Conservation (phyloP, 1,284 basidiomycete genomes). For the Thelephora terrestris region DNA sequence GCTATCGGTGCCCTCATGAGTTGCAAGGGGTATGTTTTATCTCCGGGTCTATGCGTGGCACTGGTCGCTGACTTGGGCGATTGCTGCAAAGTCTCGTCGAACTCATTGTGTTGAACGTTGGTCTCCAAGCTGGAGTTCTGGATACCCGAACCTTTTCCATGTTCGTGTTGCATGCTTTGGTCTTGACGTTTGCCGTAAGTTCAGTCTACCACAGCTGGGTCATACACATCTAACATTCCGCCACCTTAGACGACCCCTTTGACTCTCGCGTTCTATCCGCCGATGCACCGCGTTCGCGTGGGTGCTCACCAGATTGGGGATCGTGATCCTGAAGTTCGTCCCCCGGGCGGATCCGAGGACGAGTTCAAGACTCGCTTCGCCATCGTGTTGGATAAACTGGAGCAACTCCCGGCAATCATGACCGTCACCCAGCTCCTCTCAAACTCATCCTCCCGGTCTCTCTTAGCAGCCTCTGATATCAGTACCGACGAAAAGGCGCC, state of each 20-base stretch:
- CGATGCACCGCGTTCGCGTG: constrained; percentile 31
- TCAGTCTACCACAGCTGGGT: neutral
- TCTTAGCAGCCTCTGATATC: constrained; percentile 3
- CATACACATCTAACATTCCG: neutral
- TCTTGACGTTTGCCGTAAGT: constrained; percentile 61
- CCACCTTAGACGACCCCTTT: constrained; percentile 58
- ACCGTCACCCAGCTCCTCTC: constrained; percentile 53
- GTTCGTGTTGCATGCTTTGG: constrained; percentile 84
- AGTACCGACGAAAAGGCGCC: neutral
- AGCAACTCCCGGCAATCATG: constrained; percentile 72
- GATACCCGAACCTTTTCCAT: constrained; percentile 69
- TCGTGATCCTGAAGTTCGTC: constrained; percentile 3
- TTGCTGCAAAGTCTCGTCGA: constrained; percentile 54
- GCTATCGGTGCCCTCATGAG: constrained; percentile 89
- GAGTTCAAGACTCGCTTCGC: constrained; percentile 52
- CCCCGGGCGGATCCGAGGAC: constrained; percentile 19
- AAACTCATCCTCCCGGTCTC: constrained; percentile 12
- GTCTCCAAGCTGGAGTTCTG: constrained; percentile 71
- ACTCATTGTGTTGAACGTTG: constrained; percentile 90
- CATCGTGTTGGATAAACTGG: constrained; percentile 78
- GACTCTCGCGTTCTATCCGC: constrained; percentile 68
- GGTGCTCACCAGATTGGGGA: neutral
- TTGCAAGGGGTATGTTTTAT: constrained; percentile 71
- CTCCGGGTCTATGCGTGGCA: neutral
- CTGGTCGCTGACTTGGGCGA: constrained; percentile 1